A percentile compares a stretch with the other conserved stretches of the same genome.
Conservation (phyloP, 1,284 basidiomycete genomes). For the Naganishia cerealis region DNA sequence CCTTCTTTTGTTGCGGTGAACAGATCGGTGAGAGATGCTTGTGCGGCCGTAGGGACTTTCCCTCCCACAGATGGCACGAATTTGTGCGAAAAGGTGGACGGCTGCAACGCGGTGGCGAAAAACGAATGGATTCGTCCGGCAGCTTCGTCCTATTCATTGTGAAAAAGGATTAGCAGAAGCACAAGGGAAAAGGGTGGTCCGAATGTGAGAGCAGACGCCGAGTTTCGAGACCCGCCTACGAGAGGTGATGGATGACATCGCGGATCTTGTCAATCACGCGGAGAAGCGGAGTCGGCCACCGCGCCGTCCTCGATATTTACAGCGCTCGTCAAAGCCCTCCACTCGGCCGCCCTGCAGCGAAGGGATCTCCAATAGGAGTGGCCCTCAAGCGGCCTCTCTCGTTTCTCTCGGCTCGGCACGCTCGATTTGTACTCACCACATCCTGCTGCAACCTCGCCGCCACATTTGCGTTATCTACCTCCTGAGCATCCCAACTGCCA, state of each 20-base stretch:
- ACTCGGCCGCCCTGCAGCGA: too few relatives aligned
- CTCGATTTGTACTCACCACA: constrained; percentile 58
- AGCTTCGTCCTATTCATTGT: constrained; percentile 47
- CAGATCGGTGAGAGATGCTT: constrained; percentile 57
- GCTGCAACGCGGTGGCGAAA: constrained; percentile 31
- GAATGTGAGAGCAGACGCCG: neutral
- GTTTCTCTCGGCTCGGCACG: neutral
- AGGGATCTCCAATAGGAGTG: too few relatives aligned
- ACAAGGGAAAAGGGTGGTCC: neutral
- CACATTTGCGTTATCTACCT: constrained; percentile 87
- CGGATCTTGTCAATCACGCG: too few relatives aligned
- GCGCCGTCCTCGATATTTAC: too few relatives aligned
- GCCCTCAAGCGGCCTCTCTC: neutral
- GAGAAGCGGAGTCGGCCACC: too few relatives aligned
- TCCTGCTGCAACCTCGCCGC: constrained; percentile 85
- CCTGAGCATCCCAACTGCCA: constrained; percentile 87
- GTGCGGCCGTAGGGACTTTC: constrained; percentile 41
- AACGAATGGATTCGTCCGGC: constrained; percentile 51
- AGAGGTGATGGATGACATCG: too few relatives aligned
- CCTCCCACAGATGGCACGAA: constrained; percentile 37
- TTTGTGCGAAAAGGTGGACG: constrained; percentile 32
- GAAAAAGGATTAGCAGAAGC: neutral
- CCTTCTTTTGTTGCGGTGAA: constrained; percentile 85
- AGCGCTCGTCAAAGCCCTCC: too few relatives aligned
- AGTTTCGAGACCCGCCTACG: too few relatives aligned